Conservation (phyloP, 495 filamentous ascomycete species). For the Astrothelium macrocarpum region DNA sequence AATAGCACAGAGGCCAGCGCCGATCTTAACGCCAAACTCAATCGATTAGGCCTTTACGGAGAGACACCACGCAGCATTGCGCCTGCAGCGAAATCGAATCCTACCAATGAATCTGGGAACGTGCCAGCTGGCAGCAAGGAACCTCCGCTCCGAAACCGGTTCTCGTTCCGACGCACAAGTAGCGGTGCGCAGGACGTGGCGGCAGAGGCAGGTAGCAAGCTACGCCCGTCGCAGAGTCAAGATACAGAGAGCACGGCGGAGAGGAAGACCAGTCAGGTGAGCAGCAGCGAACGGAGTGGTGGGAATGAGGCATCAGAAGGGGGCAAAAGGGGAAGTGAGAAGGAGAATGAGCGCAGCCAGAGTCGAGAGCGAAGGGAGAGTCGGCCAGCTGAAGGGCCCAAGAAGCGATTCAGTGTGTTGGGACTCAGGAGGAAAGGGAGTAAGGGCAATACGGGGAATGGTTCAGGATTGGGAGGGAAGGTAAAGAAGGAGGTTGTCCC, state of each 20-base stretch:
- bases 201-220: neutral
- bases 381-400: constrained; percentile 43
- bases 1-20: constrained; percentile 13
- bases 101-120: neutral
- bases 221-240: neutral
- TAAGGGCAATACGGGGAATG: constrained; percentile 30
- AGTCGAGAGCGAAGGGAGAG: constrained; percentile 23
- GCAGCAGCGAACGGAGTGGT: neutral
- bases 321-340: neutral
- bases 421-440: constrained; percentile 57
- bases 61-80: neutral
- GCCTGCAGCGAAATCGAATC: neutral
- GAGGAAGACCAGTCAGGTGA: neutral
- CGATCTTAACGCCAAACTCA: constrained; percentile 11
- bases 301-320: neutral
- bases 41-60: constrained; percentile 2
- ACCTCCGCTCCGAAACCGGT: neutral
- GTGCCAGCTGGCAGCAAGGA: neutral
- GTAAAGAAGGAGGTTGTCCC: constrained; percentile 20
- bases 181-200: neutral
- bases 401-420: constrained; percentile 60
- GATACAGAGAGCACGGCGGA: neutral
- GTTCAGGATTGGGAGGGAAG: constrained; percentile 13
- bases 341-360: neutral
- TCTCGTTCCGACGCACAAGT: neutral